These are phyloP conservation scores for Fusarium buxicola DNA, from an alignment of 2,329 filamentous ascomycete genomes.

Conservation along the genomic window DNA sequence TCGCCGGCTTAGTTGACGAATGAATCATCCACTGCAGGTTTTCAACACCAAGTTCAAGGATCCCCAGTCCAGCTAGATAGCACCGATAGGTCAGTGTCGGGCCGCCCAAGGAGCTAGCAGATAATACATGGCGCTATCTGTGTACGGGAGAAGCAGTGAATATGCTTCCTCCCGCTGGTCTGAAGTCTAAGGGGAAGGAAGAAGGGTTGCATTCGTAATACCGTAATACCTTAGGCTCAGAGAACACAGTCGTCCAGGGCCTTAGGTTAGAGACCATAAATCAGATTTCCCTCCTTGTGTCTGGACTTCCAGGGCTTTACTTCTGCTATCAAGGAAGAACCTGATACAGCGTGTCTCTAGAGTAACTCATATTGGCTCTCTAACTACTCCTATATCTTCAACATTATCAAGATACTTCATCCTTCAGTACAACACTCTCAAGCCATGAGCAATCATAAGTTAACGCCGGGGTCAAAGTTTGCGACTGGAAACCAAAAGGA, in stretches of 20 bases:
- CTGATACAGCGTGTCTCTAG: background rate
- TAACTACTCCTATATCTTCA: background rate
- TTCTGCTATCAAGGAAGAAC: background rate
- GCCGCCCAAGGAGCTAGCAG: constrained; percentile 6
- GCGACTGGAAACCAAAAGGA: background rate
- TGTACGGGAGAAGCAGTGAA: background rate
- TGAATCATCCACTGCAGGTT: background rate
- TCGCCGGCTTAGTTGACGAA: too few relatives aligned
- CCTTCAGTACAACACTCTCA: background rate
- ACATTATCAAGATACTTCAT: background rate
- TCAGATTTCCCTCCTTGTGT: background rate
- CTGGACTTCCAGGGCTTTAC: background rate
- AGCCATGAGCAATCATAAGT: constrained; percentile 4
- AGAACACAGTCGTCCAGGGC: background rate
- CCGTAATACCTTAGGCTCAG: background rate
- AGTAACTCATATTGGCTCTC: background rate
- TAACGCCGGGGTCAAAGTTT: background rate
- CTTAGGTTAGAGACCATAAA: background rate
- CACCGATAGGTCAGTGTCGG: background rate
- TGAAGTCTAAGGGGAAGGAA: background rate
- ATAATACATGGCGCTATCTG: constrained; percentile 7
- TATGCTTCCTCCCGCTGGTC: background rate
- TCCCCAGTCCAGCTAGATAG: constrained; percentile 10
- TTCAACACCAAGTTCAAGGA: constrained; percentile 8
- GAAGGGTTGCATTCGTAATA: background rate